Conservation (phyloP, 352 stramenopile species). For the Globisporangium sylvaticum region DNA sequence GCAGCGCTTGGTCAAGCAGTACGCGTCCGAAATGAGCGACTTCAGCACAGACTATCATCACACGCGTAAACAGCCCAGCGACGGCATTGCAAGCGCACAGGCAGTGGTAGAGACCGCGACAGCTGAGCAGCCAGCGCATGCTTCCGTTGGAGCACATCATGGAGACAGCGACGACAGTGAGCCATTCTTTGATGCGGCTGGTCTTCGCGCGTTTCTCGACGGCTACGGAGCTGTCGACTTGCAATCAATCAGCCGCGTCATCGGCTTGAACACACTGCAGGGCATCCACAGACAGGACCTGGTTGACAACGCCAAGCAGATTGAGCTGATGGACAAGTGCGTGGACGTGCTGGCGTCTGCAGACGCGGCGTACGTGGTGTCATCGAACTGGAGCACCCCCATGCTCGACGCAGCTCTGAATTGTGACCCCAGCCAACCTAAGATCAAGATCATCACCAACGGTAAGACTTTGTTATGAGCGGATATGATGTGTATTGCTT, state of each 20-base stretch:
- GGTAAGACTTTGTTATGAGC: constrained; percentile 23
- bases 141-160: background rate
- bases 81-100: background rate
- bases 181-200: constrained; percentile 27
- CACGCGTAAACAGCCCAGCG: background rate
- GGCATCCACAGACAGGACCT: constrained; percentile 30
- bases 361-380: constrained; percentile 38
- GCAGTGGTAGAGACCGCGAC: too few relatives aligned
- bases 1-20: constrained; percentile 33
- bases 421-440: background rate
- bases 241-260: constrained; percentile 45
- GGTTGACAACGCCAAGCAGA: background rate
- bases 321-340: constrained; percentile 31
- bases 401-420: constrained; percentile 39
- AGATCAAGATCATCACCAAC: constrained; percentile 43
- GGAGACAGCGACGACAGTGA: background rate
- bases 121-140: background rate
- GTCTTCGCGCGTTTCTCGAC: constrained; percentile 38
- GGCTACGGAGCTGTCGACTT: constrained; percentile 41
- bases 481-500: background rate
- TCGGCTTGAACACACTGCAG: constrained; percentile 23
- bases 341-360: constrained; percentile 24
- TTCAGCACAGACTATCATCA: constrained; percentile 4
- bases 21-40: constrained; percentile 22
- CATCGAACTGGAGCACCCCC: constrained; percentile 57